phyloP scores from a whole-genome alignment of 176 grass and related monocot species.

The Aegilops longissima region DNA sequence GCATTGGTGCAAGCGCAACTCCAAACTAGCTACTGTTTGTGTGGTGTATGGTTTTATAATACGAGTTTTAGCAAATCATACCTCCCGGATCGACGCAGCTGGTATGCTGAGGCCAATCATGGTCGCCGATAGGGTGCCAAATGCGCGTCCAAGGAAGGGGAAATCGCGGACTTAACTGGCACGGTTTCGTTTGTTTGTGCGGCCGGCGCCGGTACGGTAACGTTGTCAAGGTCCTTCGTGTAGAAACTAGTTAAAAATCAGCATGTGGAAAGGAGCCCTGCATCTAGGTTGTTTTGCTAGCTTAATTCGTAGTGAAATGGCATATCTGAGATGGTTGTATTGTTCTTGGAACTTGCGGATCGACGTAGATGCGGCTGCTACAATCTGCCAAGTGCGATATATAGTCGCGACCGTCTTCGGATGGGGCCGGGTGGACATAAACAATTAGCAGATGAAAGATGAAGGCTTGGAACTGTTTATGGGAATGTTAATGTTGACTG shows the following conservation, averaged over 20 bases:
- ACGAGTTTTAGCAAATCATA: not conserved
- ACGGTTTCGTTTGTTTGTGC: not conserved
- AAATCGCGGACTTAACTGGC: not conserved
- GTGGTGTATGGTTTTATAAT: conserved; percentile 4
- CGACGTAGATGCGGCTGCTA: not conserved
- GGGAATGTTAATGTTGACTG: too few relatives aligned
- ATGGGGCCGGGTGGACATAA: not conserved
- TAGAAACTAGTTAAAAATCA: not conserved
- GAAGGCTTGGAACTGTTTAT: too few relatives aligned
- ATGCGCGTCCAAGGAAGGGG: not conserved
- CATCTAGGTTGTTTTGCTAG: not conserved
- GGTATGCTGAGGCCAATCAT: not conserved
- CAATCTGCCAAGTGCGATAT: not conserved
- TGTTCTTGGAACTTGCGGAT: not conserved
- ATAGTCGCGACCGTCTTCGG: not conserved
- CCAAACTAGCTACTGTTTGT: not conserved
- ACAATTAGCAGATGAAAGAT: not conserved
- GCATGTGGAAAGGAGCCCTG: not conserved
- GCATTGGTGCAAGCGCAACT: not conserved
- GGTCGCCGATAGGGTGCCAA: not conserved
- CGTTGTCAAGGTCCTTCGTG: not conserved
- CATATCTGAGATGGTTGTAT: not conserved
- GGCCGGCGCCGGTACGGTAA: conserved; percentile 15
- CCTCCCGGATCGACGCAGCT: not conserved
- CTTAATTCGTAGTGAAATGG: not conserved